These are phyloP conservation scores for Eutrema salsugineum DNA, from an alignment of 441 rosid species.

Conservation along the genomic window DNA sequence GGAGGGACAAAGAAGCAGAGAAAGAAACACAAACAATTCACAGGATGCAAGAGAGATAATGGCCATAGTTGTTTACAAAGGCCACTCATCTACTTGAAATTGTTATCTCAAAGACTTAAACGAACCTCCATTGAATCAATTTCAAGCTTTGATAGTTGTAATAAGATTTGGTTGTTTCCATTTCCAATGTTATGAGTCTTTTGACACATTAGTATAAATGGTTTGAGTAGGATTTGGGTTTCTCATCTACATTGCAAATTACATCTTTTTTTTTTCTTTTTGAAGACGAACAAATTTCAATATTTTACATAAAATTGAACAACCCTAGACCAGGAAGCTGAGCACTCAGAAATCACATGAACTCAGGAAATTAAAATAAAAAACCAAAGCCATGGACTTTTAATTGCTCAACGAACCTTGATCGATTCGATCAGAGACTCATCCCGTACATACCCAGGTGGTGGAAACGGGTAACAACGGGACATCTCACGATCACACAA, in stretches of 20 bases:
- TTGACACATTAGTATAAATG: too few relatives aligned
- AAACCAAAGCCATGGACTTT: conserved; percentile 9
- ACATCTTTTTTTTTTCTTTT: background rate
- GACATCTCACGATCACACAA: conserved; percentile 39
- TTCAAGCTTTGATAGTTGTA: background rate
- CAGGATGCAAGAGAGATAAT: too few relatives aligned
- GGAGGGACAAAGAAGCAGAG: background rate
- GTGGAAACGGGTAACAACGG: conserved; percentile 60
- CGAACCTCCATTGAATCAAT: background rate
- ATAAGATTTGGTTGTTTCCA: background rate
- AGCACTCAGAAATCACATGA: conserved; percentile 9
- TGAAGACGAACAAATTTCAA: background rate
- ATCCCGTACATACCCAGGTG: conserved; percentile 44
- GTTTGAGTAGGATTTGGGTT: background rate
- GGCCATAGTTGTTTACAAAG: background rate
- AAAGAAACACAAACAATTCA: background rate
- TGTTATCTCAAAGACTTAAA: background rate
- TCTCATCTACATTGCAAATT: background rate
- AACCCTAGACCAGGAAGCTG: background rate
- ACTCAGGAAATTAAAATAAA: background rate
- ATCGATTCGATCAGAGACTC: conserved; percentile 52
- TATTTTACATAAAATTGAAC: background rate
- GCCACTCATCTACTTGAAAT: background rate
- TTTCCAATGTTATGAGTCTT: too few relatives aligned
- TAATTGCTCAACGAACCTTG: conserved; percentile 40